Evolutionary conservation across 2,329 filamentous ascomycete species (phyloP), one percentile per base, ranked within the genome.

Genomic region (Aciculosporium take): DNA sequence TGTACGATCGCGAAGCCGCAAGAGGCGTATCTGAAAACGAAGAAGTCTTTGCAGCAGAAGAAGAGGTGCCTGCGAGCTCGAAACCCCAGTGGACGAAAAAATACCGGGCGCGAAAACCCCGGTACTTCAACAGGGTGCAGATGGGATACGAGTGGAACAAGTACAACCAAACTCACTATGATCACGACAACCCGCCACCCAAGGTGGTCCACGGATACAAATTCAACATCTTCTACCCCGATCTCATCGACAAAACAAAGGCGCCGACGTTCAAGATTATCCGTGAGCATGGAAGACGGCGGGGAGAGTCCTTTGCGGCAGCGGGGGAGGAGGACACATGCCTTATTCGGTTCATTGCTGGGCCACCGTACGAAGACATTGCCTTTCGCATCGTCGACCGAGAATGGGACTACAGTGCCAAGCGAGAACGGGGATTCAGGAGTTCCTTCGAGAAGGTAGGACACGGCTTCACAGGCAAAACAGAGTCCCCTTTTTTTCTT

Each of bases 81-180:
- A 77, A 77, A 49, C 81, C 85, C 4, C 74, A 79, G 48, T 94
- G 87, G 87, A 79, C 81, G 5, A 77, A 79, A 56, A 87, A 89
- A 61, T 83, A 94, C 60, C 76, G 82, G 30, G 87, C 89, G 7
- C 76, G 91, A 48, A 98, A 96, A 63, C 91, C 91, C 10, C 78
- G 83, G 45, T 96, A 95, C 64, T 98, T 98, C 72, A 96, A 96
- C 58, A 81, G 91, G 31, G 88, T 96, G 36, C 88, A 94, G 61
- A 95, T 95, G 84, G 91, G 91, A 40, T 98, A 96, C 61, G 91
- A 98, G 61, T 98, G 91, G 91, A 98, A 98, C 69, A 98, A 98
- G 63, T 98, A 98, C 72, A 98, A 98, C 56, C 91, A 98, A 64
- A 98, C 91, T 10, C 91, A 98, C 63, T 98, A 98, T 65, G 91